These are phyloP conservation scores for Madurella mycetomatis DNA, from an alignment of 2,329 filamentous ascomycete genomes.

Conservation along the genomic window DNA sequence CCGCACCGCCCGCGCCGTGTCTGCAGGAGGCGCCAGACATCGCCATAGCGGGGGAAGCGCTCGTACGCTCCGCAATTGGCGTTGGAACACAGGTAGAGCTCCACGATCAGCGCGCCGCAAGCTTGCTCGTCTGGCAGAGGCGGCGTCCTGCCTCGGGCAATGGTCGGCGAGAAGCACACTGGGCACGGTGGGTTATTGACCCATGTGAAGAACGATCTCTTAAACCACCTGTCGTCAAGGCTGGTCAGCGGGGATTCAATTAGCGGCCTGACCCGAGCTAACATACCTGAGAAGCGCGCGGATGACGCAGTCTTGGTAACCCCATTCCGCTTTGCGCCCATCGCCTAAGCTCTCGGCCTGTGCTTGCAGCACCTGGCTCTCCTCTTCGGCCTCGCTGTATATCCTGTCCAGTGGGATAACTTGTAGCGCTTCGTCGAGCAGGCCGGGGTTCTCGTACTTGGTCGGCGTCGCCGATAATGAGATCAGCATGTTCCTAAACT, in stretches of 20 bases:
- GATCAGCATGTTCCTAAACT: constrained; percentile 77
- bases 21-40: constrained; percentile 88
- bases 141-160: constrained; percentile 75
- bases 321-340: constrained; percentile 80
- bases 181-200: constrained; percentile 91
- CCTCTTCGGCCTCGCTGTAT: constrained; percentile 91
- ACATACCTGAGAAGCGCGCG: constrained; percentile 71
- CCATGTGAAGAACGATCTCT: constrained; percentile 90
- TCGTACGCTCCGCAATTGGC: constrained; percentile 72
- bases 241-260: constrained; percentile 7
- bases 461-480: constrained; percentile 83
- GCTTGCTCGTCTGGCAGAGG: constrained; percentile 87
- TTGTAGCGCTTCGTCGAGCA: constrained; percentile 86
- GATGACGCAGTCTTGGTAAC: constrained; percentile 95
- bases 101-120: constrained; percentile 79
- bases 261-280: neutral
- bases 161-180: constrained; percentile 75
- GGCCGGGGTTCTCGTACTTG: constrained; percentile 93
- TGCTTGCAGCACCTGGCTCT: constrained; percentile 79
- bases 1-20: constrained; percentile 81
- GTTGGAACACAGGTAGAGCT: constrained; percentile 83
- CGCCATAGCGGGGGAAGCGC: constrained; percentile 88
- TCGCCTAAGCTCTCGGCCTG: constrained; percentile 84
- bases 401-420: constrained; percentile 85
- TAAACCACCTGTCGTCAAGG: constrained; percentile 71